Evolutionary conservation across 2,329 filamentous ascomycete species (phyloP).

Genomic region (Sphaerulina vaccinii): DNA sequence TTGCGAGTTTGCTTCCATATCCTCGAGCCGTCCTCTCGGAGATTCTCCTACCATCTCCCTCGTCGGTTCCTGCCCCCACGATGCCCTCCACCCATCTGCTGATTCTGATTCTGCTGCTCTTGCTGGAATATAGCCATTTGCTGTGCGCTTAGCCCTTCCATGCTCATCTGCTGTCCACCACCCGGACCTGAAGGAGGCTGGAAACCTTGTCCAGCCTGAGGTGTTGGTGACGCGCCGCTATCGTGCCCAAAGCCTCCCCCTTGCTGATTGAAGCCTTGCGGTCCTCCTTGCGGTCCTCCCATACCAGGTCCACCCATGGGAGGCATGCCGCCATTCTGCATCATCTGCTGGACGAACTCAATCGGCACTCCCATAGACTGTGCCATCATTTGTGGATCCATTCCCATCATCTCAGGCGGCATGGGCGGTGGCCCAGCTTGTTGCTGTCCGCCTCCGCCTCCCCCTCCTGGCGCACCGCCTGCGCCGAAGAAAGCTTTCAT

Average conservation of each 20-base stretch:
- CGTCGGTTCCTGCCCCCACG: slow-evolving; percentile 31
- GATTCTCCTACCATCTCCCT: slow-evolving; percentile 19
- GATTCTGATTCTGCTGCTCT: slow-evolving; percentile 30
- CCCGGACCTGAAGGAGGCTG: slow-evolving; percentile 32
- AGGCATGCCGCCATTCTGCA: slow-evolving; percentile 36
- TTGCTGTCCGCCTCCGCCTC: slow-evolving; percentile 18
- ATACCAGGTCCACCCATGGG: slow-evolving; percentile 14
- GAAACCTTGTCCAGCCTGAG: slow-evolving; percentile 30
- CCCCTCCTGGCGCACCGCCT: slow-evolving; percentile 11
- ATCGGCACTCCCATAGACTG: slow-evolving; percentile 45
- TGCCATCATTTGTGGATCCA: slow-evolving; percentile 52
- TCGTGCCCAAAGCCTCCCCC: slow-evolving; percentile 22
- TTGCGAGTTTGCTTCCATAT: neutral
- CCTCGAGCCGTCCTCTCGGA: neutral
- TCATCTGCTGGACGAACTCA: slow-evolving; percentile 24
- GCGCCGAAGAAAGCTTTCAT: slow-evolving; percentile 60
- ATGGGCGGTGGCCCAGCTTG: slow-evolving; percentile 20
- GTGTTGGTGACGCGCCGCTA: slow-evolving; percentile 26
- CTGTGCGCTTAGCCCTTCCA: slow-evolving; percentile 37
- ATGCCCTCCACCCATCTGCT: slow-evolving; percentile 31
- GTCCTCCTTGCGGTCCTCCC: slow-evolving; percentile 23
- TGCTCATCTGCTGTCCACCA: slow-evolving; percentile 24
- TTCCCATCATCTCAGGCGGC: slow-evolving; percentile 35
- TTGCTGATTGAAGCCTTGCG: slow-evolving; percentile 26
- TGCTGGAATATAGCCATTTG: slow-evolving; percentile 40